phyloP scores from a whole-genome alignment of 2,329 filamentous ascomycete species.

The Phialophora chinensis region DNA sequence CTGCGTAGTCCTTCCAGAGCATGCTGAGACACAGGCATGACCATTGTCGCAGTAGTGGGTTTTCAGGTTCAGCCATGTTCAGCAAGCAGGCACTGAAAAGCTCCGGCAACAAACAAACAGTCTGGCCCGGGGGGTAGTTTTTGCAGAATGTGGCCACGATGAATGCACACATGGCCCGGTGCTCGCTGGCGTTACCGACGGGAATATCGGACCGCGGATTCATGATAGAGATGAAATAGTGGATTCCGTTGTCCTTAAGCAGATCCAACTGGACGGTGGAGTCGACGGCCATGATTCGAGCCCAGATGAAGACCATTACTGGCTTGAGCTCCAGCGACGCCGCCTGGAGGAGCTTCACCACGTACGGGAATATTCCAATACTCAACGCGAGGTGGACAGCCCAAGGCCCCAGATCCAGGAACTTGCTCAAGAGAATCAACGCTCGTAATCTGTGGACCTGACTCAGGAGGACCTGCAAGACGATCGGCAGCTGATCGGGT shows the following conservation, averaged over 20 bases:
- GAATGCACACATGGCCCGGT: conserved; percentile 98
- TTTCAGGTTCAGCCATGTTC: conserved; percentile 84
- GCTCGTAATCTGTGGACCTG: conserved; percentile 92
- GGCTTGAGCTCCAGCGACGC: conserved; percentile 93
- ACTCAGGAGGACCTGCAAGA: conserved; percentile 92
- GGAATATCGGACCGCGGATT: conserved; percentile 83
- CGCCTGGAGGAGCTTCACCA: conserved; percentile 94
- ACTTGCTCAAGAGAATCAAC: conserved; percentile 87
- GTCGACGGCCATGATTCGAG: conserved; percentile 91
- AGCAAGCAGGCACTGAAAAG: conserved; percentile 74
- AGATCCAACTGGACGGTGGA: conserved; percentile 91
- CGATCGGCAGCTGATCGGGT: conserved; percentile 93
- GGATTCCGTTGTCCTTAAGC: conserved; percentile 95
- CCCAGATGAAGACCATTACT: conserved; percentile 99
- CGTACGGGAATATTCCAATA: conserved; percentile 98
- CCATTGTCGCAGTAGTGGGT: conserved; percentile 90
- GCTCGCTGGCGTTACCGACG: conserved; percentile 86
- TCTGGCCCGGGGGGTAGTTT: conserved; percentile 87
- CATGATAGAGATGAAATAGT: conserved; percentile 93
- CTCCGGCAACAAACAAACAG: conserved; percentile 86
- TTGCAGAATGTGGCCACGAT: conserved; percentile 98
- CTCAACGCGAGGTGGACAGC: conserved; percentile 97
- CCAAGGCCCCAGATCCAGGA: conserved; percentile 95
- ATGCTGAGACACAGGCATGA: conserved; percentile 94
- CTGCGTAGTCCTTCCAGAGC: conserved; percentile 86